A percentile compares a stretch with the other conserved stretches of the same genome.
Evolutionary conservation across 2,329 filamentous ascomycete species (phyloP).

Genomic region (Aspergillus amoenus): DNA sequence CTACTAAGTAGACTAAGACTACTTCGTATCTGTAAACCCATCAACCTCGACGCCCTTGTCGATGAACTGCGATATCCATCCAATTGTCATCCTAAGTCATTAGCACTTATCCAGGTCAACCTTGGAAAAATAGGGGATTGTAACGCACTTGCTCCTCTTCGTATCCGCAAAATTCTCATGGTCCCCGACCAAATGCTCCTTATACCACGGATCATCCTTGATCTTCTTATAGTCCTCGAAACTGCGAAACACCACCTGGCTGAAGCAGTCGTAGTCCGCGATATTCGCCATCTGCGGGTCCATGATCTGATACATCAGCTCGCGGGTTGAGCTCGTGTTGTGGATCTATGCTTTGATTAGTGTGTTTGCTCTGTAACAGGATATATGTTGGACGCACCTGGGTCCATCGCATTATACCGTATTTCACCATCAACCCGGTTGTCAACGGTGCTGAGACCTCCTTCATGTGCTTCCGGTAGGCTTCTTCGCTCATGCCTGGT

Average conservation of each 20-base stretch:
- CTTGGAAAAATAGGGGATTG: too few relatives aligned
- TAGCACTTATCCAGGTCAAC: too few relatives aligned
- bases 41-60: constrained; percentile 36
- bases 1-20: too few relatives aligned
- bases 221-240: constrained; percentile 50
- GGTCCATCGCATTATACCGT: constrained; percentile 50
- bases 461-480: constrained; percentile 49
- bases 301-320: constrained; percentile 43
- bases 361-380: too few relatives aligned
- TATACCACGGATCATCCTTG: constrained; percentile 52
- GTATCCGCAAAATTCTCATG: constrained; percentile 54
- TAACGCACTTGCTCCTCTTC: constrained; percentile 39
- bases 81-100: constrained; percentile 52
- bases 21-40: constrained; percentile 12
- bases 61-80: constrained; percentile 47
- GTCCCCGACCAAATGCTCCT: constrained; percentile 45
- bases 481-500: constrained; percentile 50
- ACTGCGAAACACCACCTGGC: constrained; percentile 47
- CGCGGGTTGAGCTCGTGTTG: constrained; percentile 36
- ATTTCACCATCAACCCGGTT: constrained; percentile 51
- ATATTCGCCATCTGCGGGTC: constrained; percentile 52
- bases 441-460: constrained; percentile 49
- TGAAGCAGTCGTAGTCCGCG: constrained; percentile 53
- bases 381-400: constrained; percentile 20
- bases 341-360: constrained; percentile 38